Evolutionary conservation across 345 rosid genomes (phyloP).

Genomic region (Iberis pinnata): DNA sequence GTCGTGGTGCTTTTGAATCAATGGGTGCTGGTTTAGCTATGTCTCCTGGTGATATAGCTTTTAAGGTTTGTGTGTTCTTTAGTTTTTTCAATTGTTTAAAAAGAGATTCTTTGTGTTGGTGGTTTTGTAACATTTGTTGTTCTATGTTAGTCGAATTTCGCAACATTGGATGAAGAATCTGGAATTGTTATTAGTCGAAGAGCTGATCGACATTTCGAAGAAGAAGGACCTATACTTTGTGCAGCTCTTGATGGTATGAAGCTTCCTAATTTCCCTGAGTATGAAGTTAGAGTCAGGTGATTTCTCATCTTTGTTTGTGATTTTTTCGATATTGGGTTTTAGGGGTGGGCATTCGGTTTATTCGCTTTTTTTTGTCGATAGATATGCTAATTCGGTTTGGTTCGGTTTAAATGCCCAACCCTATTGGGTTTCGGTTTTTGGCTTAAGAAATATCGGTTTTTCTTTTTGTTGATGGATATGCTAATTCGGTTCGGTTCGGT

Average conservation of each 20-base stretch:
- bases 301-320: background rate
- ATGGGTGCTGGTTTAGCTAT: constrained; percentile 98
- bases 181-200: constrained; percentile 79
- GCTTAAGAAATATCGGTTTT: background rate
- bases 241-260: constrained; percentile 85
- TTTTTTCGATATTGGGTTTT: background rate
- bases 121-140: background rate
- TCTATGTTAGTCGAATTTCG: constrained; percentile 66
- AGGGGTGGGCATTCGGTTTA: too few relatives aligned
- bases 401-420: too few relatives aligned
- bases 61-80: constrained; percentile 26
- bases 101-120: too few relatives aligned
- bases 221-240: constrained; percentile 94
- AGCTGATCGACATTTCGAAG: constrained; percentile 96
- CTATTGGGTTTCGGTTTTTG: background rate
- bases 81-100: too few relatives aligned
- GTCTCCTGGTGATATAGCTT: constrained; percentile 97
- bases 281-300: constrained; percentile 95
- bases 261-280: constrained; percentile 76
- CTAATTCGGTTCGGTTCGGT: too few relatives aligned
- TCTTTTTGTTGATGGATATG: too few relatives aligned
- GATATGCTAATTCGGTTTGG: too few relatives aligned
- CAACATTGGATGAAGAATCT: constrained; percentile 83
- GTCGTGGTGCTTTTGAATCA: constrained; percentile 95
- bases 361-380: too few relatives aligned